phyloP scores from a whole-genome alignment of 768 basidiomycete species.

The Hygrophorus russula region DNA sequence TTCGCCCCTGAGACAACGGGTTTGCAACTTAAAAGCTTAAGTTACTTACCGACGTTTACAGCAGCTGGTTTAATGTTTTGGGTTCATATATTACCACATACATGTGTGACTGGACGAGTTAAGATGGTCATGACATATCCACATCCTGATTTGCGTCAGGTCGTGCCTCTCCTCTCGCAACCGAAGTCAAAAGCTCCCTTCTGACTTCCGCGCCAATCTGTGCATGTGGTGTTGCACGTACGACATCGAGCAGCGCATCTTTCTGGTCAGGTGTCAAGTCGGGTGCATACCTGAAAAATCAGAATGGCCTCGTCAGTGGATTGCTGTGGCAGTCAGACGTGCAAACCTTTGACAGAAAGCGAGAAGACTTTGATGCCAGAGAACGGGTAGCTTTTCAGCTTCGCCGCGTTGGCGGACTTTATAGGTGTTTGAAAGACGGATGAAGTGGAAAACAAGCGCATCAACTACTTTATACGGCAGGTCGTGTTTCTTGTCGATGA shows the following conservation, averaged over 20 bases:
- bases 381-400: conserved; percentile 77
- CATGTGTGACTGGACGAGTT: no score
- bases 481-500: conserved; percentile 96
- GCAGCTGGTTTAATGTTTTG: no score
- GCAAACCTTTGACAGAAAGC: conserved; percentile 85
- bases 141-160: conserved; percentile 54
- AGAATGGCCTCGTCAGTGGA: conserved; percentile 1
- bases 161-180: conserved; percentile 74
- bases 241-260: conserved; percentile 89
- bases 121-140: conserved; percentile 40
- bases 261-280: conserved; percentile 97
- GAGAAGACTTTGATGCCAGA: conserved; percentile 96
- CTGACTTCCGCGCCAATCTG: conserved; percentile 87
- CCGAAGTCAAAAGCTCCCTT: conserved; percentile 80
- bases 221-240: conserved; percentile 74
- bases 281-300: conserved; percentile 65
- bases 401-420: conserved; percentile 63
- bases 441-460: conserved; percentile 95
- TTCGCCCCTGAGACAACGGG: neutral
- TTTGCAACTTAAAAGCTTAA: no score
- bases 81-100: neutral
- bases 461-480: conserved; percentile 97
- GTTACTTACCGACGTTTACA: no score
- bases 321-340: conserved; percentile 1
- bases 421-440: conserved; percentile 87